Conservation (phyloP, 345 rosid species). For the Aethionema arabicum region DNA sequence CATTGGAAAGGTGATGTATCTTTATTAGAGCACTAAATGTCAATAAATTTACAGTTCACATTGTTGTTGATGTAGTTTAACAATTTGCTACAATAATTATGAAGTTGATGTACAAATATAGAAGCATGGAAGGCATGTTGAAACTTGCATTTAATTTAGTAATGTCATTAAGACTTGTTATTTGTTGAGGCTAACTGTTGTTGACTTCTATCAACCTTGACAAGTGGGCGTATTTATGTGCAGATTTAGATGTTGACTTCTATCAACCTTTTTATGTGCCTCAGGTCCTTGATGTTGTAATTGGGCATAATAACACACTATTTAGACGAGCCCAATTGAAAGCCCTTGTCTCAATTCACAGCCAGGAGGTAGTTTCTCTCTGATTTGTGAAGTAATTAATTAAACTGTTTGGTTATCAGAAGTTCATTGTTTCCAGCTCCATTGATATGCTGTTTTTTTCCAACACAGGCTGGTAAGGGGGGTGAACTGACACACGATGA, state of each 20-base stretch:
- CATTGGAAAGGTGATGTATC: constrained; percentile 62
- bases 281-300: constrained; percentile 68
- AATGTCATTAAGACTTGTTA: neutral
- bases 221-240: constrained; percentile 20
- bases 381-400: neutral
- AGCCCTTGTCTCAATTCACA: constrained; percentile 81
- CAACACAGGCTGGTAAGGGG: constrained; percentile 87
- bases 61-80: constrained; percentile 8
- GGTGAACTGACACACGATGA: constrained; percentile 98
- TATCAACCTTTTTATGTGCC: constrained; percentile 23
- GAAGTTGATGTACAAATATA: constrained; percentile 1
- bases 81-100: constrained; percentile 1
- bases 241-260: constrained; percentile 12
- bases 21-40: constrained; percentile 5
- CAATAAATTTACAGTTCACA: neutral
- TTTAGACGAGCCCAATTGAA: constrained; percentile 83
- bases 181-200: constrained; percentile 14
- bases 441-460: constrained; percentile 32
- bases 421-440: constrained; percentile 29
- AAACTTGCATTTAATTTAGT: neutral
- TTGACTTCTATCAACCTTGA: constrained; percentile 18
- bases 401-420: constrained; percentile 18
- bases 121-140: neutral
- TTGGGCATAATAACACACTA: constrained; percentile 66
- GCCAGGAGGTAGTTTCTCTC: constrained; percentile 60